Percentiles rank a stretch among this genome's conserved stretches.
These are phyloP conservation scores for Thielaviopsis cerberus DNA, from an alignment of 2,329 filamentous ascomycete species.

Conservation along the genomic window DNA sequence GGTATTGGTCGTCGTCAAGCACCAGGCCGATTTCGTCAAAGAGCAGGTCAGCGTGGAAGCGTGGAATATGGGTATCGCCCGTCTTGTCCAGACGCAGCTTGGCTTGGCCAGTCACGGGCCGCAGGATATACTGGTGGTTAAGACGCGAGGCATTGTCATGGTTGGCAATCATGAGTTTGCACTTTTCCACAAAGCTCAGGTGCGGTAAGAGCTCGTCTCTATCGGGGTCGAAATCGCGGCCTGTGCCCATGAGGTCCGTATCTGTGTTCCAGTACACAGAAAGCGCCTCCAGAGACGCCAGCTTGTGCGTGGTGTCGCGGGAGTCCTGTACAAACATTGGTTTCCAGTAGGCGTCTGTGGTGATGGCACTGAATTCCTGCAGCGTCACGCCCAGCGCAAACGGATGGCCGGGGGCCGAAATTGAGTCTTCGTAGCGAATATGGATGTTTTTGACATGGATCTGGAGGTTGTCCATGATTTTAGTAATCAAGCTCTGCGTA, in stretches of 20 bases:
- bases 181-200: constrained; percentile 55
- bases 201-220: constrained; percentile 44
- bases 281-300: constrained; percentile 74
- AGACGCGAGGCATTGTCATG: constrained; percentile 19
- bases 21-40: constrained; percentile 97
- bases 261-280: constrained; percentile 99
- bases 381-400: constrained; percentile 85
- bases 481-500: constrained; percentile 81
- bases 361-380: constrained; percentile 91
- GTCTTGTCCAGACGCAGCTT: constrained; percentile 93
- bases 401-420: constrained; percentile 84
- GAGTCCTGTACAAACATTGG: constrained; percentile 90
- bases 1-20: constrained; percentile 94
- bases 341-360: constrained; percentile 85
- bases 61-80: constrained; percentile 57
- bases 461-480: constrained; percentile 96
- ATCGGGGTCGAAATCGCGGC: constrained; percentile 43
- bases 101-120: constrained; percentile 85
- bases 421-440: constrained; percentile 91
- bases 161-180: constrained; percentile 51
- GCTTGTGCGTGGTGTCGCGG: constrained; percentile 69
- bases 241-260: constrained; percentile 61
- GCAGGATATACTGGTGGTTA: constrained; percentile 81
- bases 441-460: constrained; percentile 98
- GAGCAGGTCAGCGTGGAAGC: constrained; percentile 73